Evolutionary conservation across 2,329 filamentous ascomycete genomes (phyloP).

Genomic region (Bretziella fagacearum): DNA sequence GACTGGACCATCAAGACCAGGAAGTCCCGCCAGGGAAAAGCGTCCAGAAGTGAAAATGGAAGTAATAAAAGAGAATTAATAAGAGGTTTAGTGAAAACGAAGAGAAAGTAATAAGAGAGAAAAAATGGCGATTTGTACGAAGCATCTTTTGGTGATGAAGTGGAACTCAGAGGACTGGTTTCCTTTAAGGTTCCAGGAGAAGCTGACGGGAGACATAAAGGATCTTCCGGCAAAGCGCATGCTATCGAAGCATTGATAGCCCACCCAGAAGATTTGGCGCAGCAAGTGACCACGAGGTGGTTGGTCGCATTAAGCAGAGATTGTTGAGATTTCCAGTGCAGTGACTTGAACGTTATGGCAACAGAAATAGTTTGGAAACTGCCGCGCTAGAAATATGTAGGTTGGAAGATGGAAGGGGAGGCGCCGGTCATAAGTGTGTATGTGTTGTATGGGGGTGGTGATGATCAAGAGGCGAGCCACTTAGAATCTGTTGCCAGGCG

Average conservation of each 20-base stretch:
- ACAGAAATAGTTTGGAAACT: no score
- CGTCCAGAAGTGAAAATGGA: background rate
- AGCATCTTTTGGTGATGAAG: background rate
- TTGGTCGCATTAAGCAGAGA: no score
- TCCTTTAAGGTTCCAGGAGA: background rate
- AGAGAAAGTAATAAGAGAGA: background rate
- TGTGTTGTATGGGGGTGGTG: no score
- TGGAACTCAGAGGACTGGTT: background rate
- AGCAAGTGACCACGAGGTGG: background rate
- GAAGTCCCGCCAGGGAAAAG: background rate
- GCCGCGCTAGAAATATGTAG: no score
- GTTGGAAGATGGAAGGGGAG: no score
- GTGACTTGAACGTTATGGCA: no score
- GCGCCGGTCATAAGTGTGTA: no score
- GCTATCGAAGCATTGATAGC: background rate
- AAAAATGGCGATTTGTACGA: background rate
- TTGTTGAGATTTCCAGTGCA: no score
- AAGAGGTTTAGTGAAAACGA: background rate
- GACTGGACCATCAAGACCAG: background rate
- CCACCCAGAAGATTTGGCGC: background rate
- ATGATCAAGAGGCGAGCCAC: background rate
- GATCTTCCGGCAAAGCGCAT: background rate
- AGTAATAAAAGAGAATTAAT: constrained; percentile 4
- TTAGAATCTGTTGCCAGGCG: constrained; percentile 16
- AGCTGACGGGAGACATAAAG: background rate